These are phyloP conservation scores for Trichosporon faecale DNA, from an alignment of 1,284 basidiomycete genomes.

Conservation along the genomic window DNA sequence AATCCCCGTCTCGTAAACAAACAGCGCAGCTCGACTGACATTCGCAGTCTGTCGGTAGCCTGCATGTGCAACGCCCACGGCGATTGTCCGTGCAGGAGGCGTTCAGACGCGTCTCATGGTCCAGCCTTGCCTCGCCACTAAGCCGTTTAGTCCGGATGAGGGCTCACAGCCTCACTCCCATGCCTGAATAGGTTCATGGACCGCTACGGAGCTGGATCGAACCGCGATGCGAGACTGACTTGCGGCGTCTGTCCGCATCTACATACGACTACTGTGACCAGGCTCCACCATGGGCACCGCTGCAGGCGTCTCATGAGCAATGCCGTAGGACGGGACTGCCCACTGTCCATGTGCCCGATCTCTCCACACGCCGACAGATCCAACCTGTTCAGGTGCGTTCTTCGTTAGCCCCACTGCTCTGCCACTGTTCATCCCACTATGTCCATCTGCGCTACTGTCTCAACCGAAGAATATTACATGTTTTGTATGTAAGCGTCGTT, in stretches of 20 bases:
- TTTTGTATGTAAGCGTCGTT: conserved; percentile 2
- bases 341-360: neutral
- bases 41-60: neutral
- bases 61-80: neutral
- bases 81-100: neutral
- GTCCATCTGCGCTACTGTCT: neutral
- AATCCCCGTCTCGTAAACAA: neutral
- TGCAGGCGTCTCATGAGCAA: neutral
- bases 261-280: neutral
- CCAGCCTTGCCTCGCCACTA: neutral
- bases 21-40: neutral
- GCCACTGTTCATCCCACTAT: neutral
- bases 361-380: neutral
- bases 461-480: neutral
- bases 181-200: neutral
- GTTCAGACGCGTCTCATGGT: neutral
- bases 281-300: neutral
- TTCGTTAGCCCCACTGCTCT: neutral
- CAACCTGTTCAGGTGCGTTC: neutral
- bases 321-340: neutral
- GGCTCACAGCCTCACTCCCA: neutral
- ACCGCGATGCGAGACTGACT: too few relatives aligned
- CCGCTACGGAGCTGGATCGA: neutral
- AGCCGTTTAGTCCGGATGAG: neutral
- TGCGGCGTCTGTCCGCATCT: too few relatives aligned